Evolutionary conservation across 345 rosid genomes (phyloP).

Genomic region (Ceriops zippeliana): DNA sequence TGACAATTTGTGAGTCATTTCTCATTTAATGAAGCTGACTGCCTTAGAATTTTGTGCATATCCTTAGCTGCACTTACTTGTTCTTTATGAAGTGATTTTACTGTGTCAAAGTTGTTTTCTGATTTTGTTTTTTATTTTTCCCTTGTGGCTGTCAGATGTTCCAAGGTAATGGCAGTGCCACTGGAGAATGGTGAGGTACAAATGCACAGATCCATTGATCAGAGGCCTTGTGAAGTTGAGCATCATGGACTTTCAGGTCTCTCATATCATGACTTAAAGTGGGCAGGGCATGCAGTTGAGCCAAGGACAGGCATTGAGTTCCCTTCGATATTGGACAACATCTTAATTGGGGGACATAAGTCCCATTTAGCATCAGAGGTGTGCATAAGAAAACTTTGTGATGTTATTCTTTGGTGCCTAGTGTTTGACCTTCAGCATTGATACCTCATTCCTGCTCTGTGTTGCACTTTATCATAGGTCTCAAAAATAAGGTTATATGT

Average conservation of each 20-base stretch:
- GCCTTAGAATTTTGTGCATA: background rate
- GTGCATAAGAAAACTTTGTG: constrained; percentile 11
- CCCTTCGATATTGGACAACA: constrained; percentile 52
- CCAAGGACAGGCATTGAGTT: constrained; percentile 84
- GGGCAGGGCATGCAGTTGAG: constrained; percentile 55
- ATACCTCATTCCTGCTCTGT: background rate
- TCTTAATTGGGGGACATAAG: constrained; percentile 28
- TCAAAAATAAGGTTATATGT: background rate
- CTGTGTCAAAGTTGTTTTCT: background rate
- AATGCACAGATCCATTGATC: constrained; percentile 35
- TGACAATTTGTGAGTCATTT: constrained; percentile 51
- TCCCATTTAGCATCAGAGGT: constrained; percentile 62
- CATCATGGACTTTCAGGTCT: constrained; percentile 37
- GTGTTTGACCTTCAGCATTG: background rate
- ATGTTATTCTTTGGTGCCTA: background rate
- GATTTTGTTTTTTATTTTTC: background rate
- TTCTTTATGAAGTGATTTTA: background rate
- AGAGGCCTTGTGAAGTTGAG: constrained; percentile 54
- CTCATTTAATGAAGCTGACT: background rate
- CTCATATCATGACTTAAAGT: constrained; percentile 48
- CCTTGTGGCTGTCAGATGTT: constrained; percentile 44
- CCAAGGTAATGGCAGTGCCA: constrained; percentile 42
- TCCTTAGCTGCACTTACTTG: background rate
- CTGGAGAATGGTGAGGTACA: constrained; percentile 36
- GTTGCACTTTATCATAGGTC: background rate